Evolutionary conservation across 1,284 basidiomycete species (phyloP).

Genomic region (Laetiporus sulphureus): DNA sequence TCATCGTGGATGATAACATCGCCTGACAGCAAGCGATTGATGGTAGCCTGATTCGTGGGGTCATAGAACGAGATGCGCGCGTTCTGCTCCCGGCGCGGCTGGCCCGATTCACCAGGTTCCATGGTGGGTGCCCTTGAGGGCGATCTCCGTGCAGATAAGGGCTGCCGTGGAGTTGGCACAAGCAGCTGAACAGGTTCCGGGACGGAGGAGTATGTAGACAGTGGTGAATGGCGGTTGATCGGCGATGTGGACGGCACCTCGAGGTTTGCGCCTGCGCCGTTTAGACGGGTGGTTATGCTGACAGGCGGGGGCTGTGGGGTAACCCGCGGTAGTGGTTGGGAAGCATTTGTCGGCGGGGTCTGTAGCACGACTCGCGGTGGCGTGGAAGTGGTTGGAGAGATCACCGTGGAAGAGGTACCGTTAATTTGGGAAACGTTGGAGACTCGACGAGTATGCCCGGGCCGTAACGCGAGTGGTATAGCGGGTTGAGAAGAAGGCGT

Average conservation of each 20-base stretch:
- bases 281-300: too few relatives aligned
- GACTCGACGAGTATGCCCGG: constrained; percentile 29
- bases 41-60: constrained; percentile 60
- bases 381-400: constrained; percentile 16
- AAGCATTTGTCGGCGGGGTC: constrained; percentile 6
- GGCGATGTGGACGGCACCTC: constrained; percentile 23
- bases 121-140: constrained; percentile 17
- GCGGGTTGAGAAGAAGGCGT: constrained; percentile 20
- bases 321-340: constrained; percentile 5
- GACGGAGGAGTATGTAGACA: constrained; percentile 17
- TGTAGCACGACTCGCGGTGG: constrained; percentile 9
- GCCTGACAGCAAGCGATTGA: constrained; percentile 68
- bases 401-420: constrained; percentile 19
- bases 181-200: constrained; percentile 13
- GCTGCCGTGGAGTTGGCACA: constrained; percentile 4
- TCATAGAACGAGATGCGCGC: constrained; percentile 77
- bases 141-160: constrained; percentile 11
- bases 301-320: too few relatives aligned
- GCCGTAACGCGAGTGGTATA: constrained; percentile 29
- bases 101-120: constrained; percentile 15
- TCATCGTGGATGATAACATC: constrained; percentile 28
- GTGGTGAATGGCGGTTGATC: constrained; percentile 19
- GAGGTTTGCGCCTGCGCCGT: too few relatives aligned
- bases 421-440: constrained; percentile 28
- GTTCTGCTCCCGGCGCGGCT: constrained; percentile 49